Conservation (phyloP, 2,329 filamentous ascomycete species). For the Pestalotiopsis sp. region DNA sequence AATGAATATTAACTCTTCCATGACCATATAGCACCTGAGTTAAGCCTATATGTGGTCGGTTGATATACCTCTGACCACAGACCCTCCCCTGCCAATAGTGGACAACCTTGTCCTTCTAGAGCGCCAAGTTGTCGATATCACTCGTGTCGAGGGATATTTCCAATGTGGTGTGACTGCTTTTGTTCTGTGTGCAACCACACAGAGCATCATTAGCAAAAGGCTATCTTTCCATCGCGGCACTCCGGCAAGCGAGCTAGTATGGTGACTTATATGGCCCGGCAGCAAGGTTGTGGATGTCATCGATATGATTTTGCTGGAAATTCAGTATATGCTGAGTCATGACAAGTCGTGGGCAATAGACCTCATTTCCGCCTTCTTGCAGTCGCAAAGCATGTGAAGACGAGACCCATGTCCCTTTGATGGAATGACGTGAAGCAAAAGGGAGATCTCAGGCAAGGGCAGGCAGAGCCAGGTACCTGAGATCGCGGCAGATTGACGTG, state of each 20-base stretch:
- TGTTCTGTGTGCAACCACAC: constrained; percentile 7
- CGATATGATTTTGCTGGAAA: neutral
- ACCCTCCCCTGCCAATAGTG: constrained; percentile 20
- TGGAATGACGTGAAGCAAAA: constrained; percentile 8
- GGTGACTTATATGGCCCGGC: neutral
- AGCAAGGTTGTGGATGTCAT: neutral
- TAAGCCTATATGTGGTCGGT: constrained; percentile 37
- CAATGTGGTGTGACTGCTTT: neutral
- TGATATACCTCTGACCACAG: constrained; percentile 34
- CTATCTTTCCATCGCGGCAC: neutral
- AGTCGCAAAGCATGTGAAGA: constrained; percentile 3
- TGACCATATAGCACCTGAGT: constrained; percentile 31
- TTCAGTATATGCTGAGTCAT: neutral
- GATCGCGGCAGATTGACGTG: constrained; percentile 6
- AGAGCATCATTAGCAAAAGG: neutral
- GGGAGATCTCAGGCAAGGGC: constrained; percentile 1
- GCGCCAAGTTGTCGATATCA: neutral
- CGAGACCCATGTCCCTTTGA: neutral
- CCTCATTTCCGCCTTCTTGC: neutral
- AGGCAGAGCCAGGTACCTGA: neutral
- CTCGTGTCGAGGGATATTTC: neutral
- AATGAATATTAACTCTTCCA: constrained; percentile 34
- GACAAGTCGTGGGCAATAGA: neutral
- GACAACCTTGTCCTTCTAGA: constrained; percentile 13
- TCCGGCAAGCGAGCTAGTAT: neutral